Evolutionary conservation across 2,329 filamentous ascomycete genomes (phyloP), one percentile per base, ranked within the genome.

Genomic region (Paracoccidioides brasiliensis): DNA sequence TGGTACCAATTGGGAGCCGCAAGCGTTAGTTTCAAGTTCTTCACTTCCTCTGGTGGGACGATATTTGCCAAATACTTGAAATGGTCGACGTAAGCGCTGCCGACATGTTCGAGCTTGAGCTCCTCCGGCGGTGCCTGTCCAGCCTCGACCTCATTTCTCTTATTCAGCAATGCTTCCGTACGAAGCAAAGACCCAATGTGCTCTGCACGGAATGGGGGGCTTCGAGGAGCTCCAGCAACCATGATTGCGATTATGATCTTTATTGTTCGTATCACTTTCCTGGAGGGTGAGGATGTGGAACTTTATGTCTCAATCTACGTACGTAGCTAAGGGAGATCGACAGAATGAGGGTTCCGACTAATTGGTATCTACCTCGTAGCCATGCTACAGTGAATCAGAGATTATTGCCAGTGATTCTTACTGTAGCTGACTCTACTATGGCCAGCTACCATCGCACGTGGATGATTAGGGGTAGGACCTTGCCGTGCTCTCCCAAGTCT

Each of bases 111-210:
- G 62, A 82, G 78, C 68, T 82, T 82, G 60, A 90, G 77, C 58
- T 83, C 77, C n/a, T 79, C 73, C 52, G 74, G 66, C 6, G 75
- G 71, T 44, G 77, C 67, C 61, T 79, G 72, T 56, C 80, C 80
- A 55, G 80, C 78, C 60, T 83, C 75, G 57, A 77, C 69, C 66
- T 78, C 67, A 60, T 76, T 72, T 69, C 85, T 76, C 50, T 79
- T 79, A 49, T 80, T 74, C 12, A 85, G 74, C 32, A 88, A 77
- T 53, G 78, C 71, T 53, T 80, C 69, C 0, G 85, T 84, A 37
- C 85, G 82, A 56, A 88, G 78, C 37, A 88, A 75, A 12, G 84
- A 87, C 52, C 85, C 85, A 58, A 86, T 78, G 61, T 88, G 85
- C 70, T 88, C 85, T 57, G 84, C 83, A 65, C 85, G 79, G 70